These are phyloP conservation scores for Neurospora hispaniola DNA, from an alignment of 495 filamentous ascomycete genomes.

Conservation along the genomic window DNA sequence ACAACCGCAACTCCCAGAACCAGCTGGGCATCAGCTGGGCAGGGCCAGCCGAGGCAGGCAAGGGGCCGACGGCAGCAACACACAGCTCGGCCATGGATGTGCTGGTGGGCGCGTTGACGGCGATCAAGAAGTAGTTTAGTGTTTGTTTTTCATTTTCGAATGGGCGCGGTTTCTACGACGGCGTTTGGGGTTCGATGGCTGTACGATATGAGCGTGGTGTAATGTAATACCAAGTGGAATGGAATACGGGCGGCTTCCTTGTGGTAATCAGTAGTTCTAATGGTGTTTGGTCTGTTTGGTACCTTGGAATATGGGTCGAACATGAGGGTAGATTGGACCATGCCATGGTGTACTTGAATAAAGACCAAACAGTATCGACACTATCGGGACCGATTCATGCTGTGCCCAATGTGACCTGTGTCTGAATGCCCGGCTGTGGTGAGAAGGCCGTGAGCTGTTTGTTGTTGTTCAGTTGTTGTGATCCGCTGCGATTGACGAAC, in stretches of 20 bases:
- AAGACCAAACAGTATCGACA: neutral
- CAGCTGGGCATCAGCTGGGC: constrained; percentile 49
- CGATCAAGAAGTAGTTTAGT: constrained; percentile 3
- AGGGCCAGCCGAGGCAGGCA: constrained; percentile 44
- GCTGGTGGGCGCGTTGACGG: constrained; percentile 52
- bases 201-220: neutral
- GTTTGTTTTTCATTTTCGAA: neutral
- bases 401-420: neutral
- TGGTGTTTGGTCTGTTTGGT: neutral
- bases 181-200: neutral
- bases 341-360: neutral
- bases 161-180: neutral
- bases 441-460: neutral
- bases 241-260: neutral
- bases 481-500: neutral
- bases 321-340: neutral
- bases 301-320: neutral
- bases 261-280: neutral
- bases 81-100: constrained; percentile 61
- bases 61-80: constrained; percentile 30
- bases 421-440: neutral
- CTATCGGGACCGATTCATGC: neutral
- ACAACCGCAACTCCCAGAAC: constrained; percentile 42
- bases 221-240: neutral
- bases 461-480: neutral